Conservation (phyloP, 164 flowering plant genomes). For the Umbellularia californica region DNA sequence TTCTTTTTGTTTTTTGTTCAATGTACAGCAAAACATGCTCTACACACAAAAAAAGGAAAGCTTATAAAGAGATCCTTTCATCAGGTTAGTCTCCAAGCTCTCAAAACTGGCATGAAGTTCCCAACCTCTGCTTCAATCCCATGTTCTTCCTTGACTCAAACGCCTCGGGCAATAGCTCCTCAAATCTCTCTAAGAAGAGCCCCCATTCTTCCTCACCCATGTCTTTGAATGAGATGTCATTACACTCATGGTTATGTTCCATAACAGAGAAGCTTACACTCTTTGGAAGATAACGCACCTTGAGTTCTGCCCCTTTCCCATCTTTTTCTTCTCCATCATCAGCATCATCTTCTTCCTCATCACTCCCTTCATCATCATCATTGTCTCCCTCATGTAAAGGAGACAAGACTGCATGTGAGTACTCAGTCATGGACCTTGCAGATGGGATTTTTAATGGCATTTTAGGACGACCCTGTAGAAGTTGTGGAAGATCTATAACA, state of each 20-base stretch:
- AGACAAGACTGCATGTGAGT: constrained; percentile 9
- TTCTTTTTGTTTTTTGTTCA: too few species aligned
- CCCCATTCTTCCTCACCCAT: constrained; percentile 58
- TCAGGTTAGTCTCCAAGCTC: not conserved
- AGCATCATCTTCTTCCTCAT: not conserved
- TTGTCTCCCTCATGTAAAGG: constrained; percentile 19
- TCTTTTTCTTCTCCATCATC: not conserved
- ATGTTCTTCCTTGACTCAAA: constrained; percentile 42
- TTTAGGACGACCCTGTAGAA: constrained; percentile 18
- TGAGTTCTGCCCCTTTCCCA: constrained; percentile 1
- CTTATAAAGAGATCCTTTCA: not conserved
- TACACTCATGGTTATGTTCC: constrained; percentile 25
- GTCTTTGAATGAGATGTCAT: constrained; percentile 43
- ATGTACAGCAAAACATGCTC: not conserved
- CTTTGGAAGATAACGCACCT: constrained; percentile 23
- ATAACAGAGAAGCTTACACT: constrained; percentile 44
- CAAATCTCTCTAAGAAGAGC: constrained; percentile 48
- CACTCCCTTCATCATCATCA: not conserved
- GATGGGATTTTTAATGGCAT: constrained; percentile 24
- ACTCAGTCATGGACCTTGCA: constrained; percentile 13
- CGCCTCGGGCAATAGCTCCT: constrained; percentile 49
- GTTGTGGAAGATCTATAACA: constrained; percentile 16
- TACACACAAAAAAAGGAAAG: not conserved
- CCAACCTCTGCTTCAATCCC: constrained; percentile 16
- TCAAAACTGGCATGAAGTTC: not conserved